Percentiles rank a stretch among this genome's conserved stretches.
These are phyloP conservation scores for Claviceps purpurea DNA, from an alignment of 2,329 filamentous ascomycete species.

Conservation along the genomic window DNA sequence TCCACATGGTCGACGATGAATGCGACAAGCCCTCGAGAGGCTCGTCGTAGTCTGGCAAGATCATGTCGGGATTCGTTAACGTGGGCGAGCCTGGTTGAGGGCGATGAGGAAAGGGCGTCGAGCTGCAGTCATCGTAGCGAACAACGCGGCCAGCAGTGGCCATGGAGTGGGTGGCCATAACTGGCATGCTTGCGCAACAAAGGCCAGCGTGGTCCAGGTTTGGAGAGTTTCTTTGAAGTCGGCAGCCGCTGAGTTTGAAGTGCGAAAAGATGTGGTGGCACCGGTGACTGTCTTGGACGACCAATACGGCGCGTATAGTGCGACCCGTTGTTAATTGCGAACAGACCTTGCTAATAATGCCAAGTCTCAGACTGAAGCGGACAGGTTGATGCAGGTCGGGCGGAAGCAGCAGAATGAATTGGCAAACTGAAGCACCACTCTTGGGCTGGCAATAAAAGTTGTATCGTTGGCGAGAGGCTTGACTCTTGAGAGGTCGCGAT, in stretches of 20 bases:
- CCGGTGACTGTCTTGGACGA: not conserved
- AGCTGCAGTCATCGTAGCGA: conserved; percentile 16
- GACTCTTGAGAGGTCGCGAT: not conserved
- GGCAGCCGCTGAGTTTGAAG: not conserved
- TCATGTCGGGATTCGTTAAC: conserved; percentile 88
- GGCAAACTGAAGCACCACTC: not conserved
- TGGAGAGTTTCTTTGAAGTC: not conserved
- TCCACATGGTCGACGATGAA: conserved; percentile 40
- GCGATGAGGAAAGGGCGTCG: conserved; percentile 23
- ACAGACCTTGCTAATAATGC: not conserved
- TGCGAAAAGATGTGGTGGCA: not conserved
- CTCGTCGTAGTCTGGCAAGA: conserved; percentile 62
- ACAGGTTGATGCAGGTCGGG: no score
- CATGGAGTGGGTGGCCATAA: conserved; percentile 20
- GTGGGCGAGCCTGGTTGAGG: conserved; percentile 62
- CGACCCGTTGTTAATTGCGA: not conserved
- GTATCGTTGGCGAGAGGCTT: not conserved
- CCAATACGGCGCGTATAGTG: not conserved
- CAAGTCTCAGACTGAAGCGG: not conserved
- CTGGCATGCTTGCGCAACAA: not conserved
- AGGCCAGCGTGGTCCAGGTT: not conserved
- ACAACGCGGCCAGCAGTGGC: conserved; percentile 14
- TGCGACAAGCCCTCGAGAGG: conserved; percentile 38
- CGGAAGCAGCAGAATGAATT: no score
- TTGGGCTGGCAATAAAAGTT: not conserved